Evolutionary conservation across 768 basidiomycete genomes (phyloP).

Genomic region (Suillus hirtellus): DNA sequence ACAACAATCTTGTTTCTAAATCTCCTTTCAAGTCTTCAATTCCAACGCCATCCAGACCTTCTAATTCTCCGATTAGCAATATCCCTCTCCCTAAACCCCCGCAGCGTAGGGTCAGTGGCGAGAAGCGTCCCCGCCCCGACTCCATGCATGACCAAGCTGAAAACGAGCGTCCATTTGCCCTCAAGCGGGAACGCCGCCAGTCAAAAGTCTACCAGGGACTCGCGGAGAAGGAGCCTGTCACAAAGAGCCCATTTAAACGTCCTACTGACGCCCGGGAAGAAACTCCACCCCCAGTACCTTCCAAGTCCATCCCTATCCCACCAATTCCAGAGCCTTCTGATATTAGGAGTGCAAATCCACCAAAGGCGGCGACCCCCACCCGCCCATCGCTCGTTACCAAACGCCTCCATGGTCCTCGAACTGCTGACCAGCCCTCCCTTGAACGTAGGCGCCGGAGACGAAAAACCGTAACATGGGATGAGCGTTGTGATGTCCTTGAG

Average conservation of each 20-base stretch:
- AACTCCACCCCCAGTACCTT: conserved; percentile 28
- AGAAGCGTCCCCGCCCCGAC: conserved; percentile 72
- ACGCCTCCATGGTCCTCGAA: conserved; percentile 75
- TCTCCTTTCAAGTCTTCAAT: conserved; percentile 80
- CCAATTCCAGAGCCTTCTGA: conserved; percentile 43
- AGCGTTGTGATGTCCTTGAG: conserved; percentile 80
- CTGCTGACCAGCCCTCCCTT: conserved; percentile 39
- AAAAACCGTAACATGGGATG: conserved; percentile 81
- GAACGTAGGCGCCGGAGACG: conserved; percentile 50
- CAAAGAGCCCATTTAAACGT: conserved; percentile 77
- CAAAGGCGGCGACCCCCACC: conserved; percentile 33
- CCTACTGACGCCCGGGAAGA: conserved; percentile 29
- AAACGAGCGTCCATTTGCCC: conserved; percentile 68
- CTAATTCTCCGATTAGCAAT: conserved; percentile 16
- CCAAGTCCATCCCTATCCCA: conserved; percentile 33
- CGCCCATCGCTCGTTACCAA: conserved; percentile 71
- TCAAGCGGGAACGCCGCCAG: conserved; percentile 73
- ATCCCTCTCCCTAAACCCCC: conserved; percentile 16
- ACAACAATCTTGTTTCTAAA: conserved; percentile 79
- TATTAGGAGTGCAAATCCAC: conserved; percentile 15
- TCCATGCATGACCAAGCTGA: conserved; percentile 73
- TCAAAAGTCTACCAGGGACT: conserved; percentile 75
- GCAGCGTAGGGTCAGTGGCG: conserved; percentile 63
- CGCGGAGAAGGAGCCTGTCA: conserved; percentile 73
- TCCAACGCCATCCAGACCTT: conserved; percentile 43